phyloP scores from a whole-genome alignment of 495 filamentous ascomycete genomes.

The Aspergillus indologenus region DNA sequence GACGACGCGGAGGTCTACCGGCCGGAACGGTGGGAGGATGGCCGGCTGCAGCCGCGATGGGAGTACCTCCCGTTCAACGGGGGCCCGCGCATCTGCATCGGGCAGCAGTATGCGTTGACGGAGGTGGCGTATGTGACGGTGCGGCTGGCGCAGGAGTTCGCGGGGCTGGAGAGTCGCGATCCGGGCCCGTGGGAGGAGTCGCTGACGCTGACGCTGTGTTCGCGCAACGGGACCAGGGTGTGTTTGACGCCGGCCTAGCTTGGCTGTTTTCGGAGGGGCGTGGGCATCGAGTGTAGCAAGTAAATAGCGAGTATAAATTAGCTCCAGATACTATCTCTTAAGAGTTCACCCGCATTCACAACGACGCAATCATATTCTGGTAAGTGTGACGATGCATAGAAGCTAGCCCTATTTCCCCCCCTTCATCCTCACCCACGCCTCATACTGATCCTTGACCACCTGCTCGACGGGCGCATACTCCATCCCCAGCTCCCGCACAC shows the following conservation, averaged over 20 bases:
- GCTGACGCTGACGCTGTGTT: constrained; percentile 6
- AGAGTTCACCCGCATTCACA: no score
- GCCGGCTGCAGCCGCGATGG: constrained; percentile 39
- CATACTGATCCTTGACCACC: constrained; percentile 1
- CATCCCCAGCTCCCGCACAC: constrained; percentile 5
- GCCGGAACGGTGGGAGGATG: constrained; percentile 63
- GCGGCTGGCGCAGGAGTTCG: constrained; percentile 61
- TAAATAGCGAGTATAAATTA: no score
- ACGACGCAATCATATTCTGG: no score
- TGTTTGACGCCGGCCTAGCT: neutral
- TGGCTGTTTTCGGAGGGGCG: no score
- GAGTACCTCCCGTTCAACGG: constrained; percentile 71
- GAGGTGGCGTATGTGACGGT: constrained; percentile 66
- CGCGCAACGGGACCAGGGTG: constrained; percentile 6
- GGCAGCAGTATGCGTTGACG: constrained; percentile 64
- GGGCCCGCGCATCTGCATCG: constrained; percentile 76
- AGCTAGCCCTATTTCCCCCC: neutral
- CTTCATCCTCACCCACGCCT: neutral
- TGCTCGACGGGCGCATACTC: neutral
- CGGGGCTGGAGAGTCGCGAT: constrained; percentile 22
- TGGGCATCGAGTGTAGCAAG: neutral
- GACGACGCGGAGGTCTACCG: constrained; percentile 51
- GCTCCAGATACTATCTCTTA: no score
- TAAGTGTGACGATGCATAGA: neutral
- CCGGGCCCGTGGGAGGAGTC: constrained; percentile 15